Evolutionary conservation across 2,329 filamentous ascomycete genomes (phyloP), one percentile per base, ranked within the genome.

Genomic region (Claviceps sp.): DNA sequence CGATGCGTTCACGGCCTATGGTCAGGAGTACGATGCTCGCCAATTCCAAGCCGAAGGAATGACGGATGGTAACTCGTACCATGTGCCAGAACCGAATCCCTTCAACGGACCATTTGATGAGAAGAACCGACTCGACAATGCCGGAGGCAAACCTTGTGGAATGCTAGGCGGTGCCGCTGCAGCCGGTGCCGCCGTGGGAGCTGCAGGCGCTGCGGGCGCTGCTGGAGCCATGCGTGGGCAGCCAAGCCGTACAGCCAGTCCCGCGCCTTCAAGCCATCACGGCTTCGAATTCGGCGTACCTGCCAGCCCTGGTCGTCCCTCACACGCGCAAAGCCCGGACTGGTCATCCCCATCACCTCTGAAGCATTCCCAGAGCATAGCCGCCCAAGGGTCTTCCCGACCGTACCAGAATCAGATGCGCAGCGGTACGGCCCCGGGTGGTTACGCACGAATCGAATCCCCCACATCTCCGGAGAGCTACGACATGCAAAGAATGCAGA

Each of bases 1-100:
- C 1, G 75, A 78, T 59, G 64, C 66, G 20, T 70, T 76, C 54
- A 56, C 60, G 46, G 65, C 55, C 45, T 51, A 60, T 34, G 59
- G 55, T 24, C 57, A 58, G 3, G 61, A 61, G 46, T 54, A 57
- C 47, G 56, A 59, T 42, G 55, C 56, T 18, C 47, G 48, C 20
- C 44, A 48, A 38, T 54, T 57, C 43, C 54, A 49, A 18, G 49
- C 52, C 38, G 47, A 53, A 41, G 52, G 55, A 26, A 47, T 54
- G 36, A 41, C 49, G 42, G 52, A 56, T 38, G 43, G 45, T 43
- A 54, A 55, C 43, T 55, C 57, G 9, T 59, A 56, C 48, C 56
- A 59, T 11, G 54, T 54, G 9, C 51, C 54, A 20, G 57, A 55
- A 26, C 51, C 56, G 9, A 56, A 49, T 18, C 47, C 51, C 2